Percentiles rank a stretch among this genome's conserved stretches.
phyloP scores from a whole-genome alignment of 257 asterid species.

The Ligustrum vulgare region DNA sequence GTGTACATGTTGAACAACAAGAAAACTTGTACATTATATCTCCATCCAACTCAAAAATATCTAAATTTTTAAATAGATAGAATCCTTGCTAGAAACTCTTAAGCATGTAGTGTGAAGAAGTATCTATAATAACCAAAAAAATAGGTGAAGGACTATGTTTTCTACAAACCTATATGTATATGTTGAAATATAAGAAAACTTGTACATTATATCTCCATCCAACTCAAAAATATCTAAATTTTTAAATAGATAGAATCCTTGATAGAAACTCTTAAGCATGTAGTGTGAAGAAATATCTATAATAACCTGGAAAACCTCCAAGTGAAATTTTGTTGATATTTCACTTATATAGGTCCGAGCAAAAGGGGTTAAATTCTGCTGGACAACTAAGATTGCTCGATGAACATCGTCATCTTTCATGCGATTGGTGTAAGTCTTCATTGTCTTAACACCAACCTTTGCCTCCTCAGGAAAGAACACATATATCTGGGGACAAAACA shows the following conservation, averaged over 20 bases:
- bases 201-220: background rate
- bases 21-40: background rate
- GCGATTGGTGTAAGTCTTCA: conserved; percentile 41
- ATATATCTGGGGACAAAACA: conserved; percentile 33
- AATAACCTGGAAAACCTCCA: conserved; percentile 48
- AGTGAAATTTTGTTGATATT: conserved; percentile 39
- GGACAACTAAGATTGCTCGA: conserved; percentile 45
- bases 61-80: background rate
- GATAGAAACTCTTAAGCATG: background rate
- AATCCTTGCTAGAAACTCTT: background rate
- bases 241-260: background rate
- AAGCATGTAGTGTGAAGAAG: background rate
- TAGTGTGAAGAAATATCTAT: background rate
- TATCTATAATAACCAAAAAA: conserved; percentile 27
- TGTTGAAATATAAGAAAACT: background rate
- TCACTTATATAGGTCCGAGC: conserved; percentile 37
- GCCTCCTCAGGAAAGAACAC: conserved; percentile 47
- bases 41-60: background rate
- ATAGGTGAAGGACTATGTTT: background rate
- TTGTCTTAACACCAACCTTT: conserved; percentile 44
- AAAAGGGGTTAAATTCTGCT: conserved; percentile 40
- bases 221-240: background rate
- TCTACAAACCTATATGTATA: background rate
- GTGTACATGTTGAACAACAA: background rate
- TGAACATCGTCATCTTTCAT: conserved; percentile 43